Evolutionary conservation across 441 rosid species (phyloP), one percentile per base, ranked within the genome.

Genomic region (Corymbia citriodora): DNA sequence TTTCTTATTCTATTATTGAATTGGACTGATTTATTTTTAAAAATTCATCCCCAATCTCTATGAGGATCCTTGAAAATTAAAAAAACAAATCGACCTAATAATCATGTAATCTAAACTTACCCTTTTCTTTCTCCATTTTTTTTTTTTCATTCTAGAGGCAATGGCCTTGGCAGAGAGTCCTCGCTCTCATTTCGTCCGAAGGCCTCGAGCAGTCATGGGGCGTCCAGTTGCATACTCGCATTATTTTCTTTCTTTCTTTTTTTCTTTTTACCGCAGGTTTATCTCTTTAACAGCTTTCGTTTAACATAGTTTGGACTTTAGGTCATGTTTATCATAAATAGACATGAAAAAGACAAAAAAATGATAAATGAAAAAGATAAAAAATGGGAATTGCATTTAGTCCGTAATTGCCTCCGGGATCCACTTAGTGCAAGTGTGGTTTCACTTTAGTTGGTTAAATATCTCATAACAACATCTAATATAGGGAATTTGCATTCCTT

Each of bases 401-500:
- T n/a, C 18, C 17, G 45, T 33, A 31, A 70, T 33, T 70, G 81
- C 25, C 5, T 70, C 48, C 0, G 12, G 0, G 19, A 0, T 31
- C 81, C 10, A 9, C 48, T 70, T 33, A 36, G 81, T 2, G 4
- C 81, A 9, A 70, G 81, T 4, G 81, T 17, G 5, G 81, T 70
- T 70, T 70, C 4, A 10, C 33, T 70, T 70, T 9, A 70, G 81
- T 18, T 17, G 45, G 81, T 70, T 33, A 70, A 33, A 70, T 33
- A 36, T 70, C 48, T 70, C 48, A 33, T 70, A 4, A n/a, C 48
- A 33, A 10, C 81, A 70, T 33, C 48, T 17, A 70, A 70, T 70
- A 33, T 33, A 31, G 45, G 23, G 19, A 70, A 18, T 70, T 33
- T 70, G 81, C 48, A 31, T 16, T 31, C 79, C 21, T 68, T 16